phyloP scores from a whole-genome alignment of 371 early-diverging fungal species.

The Cokeromyces recurvatus region DNA sequence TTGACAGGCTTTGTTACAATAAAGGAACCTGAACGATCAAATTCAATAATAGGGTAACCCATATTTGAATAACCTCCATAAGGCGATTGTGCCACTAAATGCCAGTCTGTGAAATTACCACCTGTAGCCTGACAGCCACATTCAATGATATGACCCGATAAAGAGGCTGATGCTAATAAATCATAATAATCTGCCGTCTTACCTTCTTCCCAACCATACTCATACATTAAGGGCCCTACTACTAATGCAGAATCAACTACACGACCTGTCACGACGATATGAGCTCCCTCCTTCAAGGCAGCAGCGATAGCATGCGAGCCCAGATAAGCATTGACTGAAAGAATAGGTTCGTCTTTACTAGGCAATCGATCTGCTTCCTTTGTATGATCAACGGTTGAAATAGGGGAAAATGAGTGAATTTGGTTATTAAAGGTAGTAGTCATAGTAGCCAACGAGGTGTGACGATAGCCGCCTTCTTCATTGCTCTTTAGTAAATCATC shows the following conservation, averaged over 20 bases:
- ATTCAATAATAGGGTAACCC: constrained; percentile 74
- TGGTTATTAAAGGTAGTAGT: constrained; percentile 31
- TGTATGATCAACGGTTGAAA: constrained; percentile 34
- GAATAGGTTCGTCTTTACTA: constrained; percentile 39
- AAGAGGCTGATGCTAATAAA: constrained; percentile 62
- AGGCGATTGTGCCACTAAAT: constrained; percentile 51
- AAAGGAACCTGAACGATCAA: constrained; percentile 53
- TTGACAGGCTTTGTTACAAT: constrained; percentile 65
- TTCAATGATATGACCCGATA: constrained; percentile 76
- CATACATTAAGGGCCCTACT: constrained; percentile 20
- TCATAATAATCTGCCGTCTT: constrained; percentile 46
- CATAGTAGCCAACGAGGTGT: too few species aligned
- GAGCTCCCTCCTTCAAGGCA: constrained; percentile 60
- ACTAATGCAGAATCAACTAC: constrained; percentile 67
- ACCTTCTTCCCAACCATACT: constrained; percentile 18
- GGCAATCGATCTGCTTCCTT: constrained; percentile 52
- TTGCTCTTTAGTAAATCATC: constrained; percentile 53
- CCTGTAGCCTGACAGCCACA: constrained; percentile 77
- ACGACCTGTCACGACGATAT: constrained; percentile 73
- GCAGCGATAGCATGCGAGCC: constrained; percentile 57
- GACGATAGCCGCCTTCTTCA: neutral
- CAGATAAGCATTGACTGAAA: constrained; percentile 63
- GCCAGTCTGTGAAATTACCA: constrained; percentile 77
- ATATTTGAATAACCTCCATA: constrained; percentile 66
- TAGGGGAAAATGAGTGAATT: constrained; percentile 48